A percentile compares a stretch with the other conserved stretches of the same genome.
Conservation (phyloP, 345 rosid species). For the Cardiospermum halicacabum region DNA sequence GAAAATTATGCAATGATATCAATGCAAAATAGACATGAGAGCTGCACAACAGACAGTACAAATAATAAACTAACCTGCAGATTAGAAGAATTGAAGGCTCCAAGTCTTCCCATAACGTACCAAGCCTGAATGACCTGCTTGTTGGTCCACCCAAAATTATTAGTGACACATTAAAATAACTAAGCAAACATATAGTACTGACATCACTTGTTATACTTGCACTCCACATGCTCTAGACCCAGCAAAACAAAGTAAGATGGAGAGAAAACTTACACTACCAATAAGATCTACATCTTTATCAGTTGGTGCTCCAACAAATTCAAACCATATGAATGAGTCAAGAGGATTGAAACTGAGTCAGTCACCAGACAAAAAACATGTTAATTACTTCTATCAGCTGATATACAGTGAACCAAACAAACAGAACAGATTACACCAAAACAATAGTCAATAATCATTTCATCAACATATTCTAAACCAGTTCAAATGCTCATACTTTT, state of each 20-base stretch:
- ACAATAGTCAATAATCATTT: not conserved
- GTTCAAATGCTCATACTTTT: not conserved
- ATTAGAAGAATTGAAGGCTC: conserved; percentile 88
- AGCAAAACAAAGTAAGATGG: conserved; percentile 12
- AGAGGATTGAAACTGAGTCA: conserved; percentile 78
- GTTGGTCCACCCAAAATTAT: not conserved
- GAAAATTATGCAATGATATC: not conserved
- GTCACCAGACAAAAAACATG: conserved; percentile 2
- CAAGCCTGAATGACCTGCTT: conserved; percentile 83
- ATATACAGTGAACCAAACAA: not conserved
- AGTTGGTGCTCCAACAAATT: conserved; percentile 76
- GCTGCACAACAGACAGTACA: not conserved
- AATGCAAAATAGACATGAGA: not conserved
- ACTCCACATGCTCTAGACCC: not conserved
- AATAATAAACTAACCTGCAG: conserved; percentile 61
- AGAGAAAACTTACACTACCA: conserved; percentile 57
- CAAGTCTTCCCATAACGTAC: conserved; percentile 95
- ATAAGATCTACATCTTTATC: conserved; percentile 79
- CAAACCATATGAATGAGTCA: conserved; percentile 86
- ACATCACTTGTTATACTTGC: not conserved
- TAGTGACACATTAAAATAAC: not conserved
- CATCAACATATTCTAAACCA: not conserved
- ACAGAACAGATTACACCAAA: not conserved
- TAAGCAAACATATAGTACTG: not conserved
- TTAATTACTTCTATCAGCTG: not conserved